Evolutionary conservation across 2,329 filamentous ascomycete genomes (phyloP), one percentile per base, ranked within the genome.

Genomic region (Aspergillus sclerotialis): DNA sequence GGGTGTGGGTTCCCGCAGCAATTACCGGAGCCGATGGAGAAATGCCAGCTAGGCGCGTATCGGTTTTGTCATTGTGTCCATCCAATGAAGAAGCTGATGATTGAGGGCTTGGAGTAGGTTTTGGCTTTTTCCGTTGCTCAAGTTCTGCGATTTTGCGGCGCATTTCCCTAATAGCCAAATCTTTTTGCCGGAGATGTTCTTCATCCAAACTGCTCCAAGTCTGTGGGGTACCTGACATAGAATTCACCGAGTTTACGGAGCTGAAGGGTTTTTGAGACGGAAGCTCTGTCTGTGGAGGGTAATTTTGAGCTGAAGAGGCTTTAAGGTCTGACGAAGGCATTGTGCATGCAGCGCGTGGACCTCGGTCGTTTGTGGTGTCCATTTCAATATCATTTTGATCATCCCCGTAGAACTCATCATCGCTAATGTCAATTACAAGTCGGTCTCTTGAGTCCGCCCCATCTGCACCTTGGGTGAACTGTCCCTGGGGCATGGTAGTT

Each of bases 381-480:
- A 50, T 36, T 4, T 55, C 49, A n/a, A 37, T 30, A 13, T 50
- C 45, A 8, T 42, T 45, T 18, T 55, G 52, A 21, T 58, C 52
- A 33, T 59, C 52, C 4, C 48, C 55, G 31, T 61, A 58, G 7
- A 57, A 67, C 38, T 82, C 78, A 44, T 81, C 77, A 17, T 94
- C 89, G 53, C 86, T 94, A 25, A 93, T 81, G 44, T 93, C 78
- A 46, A 94, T 94, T 25, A 94, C 75, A 33, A 94, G 74, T 3
- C 73, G 73, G 32, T 78, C 70, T 15, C 80, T 70, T 33, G 73
- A 65, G 15, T 40, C 35, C 4, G 19, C 28, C n/a, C 35, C 32
- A 15, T 31, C 42, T 3, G 33, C 68, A 30, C 67, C 69, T 28
- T 80, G 75, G 9, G 74, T 75, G 48, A 81, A 80, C 4, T 77